These are phyloP conservation scores for Coemansia sp. DNA, from an alignment of 192 early-diverging fungal genomes.

Conservation along the genomic window DNA sequence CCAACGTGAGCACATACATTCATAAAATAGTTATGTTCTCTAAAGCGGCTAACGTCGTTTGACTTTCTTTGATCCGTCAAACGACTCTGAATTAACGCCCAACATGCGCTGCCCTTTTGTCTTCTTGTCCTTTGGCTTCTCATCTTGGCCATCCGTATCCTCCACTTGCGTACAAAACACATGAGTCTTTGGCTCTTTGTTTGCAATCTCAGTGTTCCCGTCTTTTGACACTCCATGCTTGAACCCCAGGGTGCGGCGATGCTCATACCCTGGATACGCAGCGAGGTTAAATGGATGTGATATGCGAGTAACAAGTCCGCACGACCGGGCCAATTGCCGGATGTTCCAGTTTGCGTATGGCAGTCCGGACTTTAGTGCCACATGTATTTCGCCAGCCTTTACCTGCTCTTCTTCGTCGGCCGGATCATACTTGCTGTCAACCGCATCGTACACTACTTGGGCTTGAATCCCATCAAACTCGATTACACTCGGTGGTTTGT, in stretches of 20 bases:
- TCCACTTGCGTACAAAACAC: slow-evolving; percentile 44
- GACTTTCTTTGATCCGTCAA: not conserved
- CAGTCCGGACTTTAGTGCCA: slow-evolving; percentile 78
- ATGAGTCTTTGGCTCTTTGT: slow-evolving; percentile 66
- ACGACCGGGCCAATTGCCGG: slow-evolving; percentile 71
- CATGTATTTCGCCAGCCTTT: slow-evolving; percentile 66
- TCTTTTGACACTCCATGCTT: slow-evolving; percentile 72
- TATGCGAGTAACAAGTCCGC: slow-evolving; percentile 55
- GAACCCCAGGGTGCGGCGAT: slow-evolving; percentile 94
- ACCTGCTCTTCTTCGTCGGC: not conserved
- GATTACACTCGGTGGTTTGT: slow-evolving; percentile 1
- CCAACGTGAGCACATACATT: too few species aligned
- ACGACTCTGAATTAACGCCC: not conserved
- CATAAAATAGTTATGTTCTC: too few species aligned
- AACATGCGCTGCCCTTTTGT: not conserved
- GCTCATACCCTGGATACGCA: slow-evolving; percentile 82
- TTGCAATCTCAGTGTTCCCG: slow-evolving; percentile 76
- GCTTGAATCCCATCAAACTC: slow-evolving; percentile 47
- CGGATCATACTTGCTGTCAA: slow-evolving; percentile 20
- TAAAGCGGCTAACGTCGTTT: not conserved
- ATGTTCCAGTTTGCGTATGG: slow-evolving; percentile 92
- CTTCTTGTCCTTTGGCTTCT: not conserved
- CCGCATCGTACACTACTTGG: slow-evolving; percentile 13
- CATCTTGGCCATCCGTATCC: not conserved
- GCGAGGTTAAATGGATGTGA: slow-evolving; percentile 65